Evolutionary conservation across 2,329 filamentous ascomycete genomes (phyloP).

Genomic region (Colletotrichum brevisporum): DNA sequence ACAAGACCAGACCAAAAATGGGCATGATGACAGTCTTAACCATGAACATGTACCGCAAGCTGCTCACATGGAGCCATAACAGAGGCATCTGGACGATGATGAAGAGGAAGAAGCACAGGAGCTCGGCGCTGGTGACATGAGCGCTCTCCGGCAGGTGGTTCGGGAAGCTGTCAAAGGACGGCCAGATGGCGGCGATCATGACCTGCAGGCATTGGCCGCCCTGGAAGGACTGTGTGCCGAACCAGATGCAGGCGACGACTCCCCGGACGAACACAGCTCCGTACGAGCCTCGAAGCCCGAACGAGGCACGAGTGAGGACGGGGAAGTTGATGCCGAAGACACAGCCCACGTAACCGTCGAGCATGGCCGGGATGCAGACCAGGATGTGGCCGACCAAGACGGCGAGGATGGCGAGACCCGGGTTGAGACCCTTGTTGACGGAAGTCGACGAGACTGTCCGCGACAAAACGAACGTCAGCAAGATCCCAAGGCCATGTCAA

Average conservation of each 20-base stretch:
- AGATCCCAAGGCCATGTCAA: too few species aligned
- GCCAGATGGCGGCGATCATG: constrained; percentile 56
- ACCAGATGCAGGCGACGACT: constrained; percentile 56
- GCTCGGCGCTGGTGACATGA: constrained; percentile 47
- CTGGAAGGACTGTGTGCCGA: constrained; percentile 50
- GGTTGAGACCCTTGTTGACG: constrained; percentile 39
- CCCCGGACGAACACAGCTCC: constrained; percentile 51
- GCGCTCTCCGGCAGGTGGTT: constrained; percentile 56
- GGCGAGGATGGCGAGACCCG: constrained; percentile 42
- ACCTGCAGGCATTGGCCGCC: constrained; percentile 49
- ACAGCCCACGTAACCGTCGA: constrained; percentile 45
- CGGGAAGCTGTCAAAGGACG: constrained; percentile 55
- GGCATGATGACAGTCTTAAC: constrained; percentile 43
- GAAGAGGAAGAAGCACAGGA: constrained; percentile 46
- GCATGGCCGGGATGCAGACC: constrained; percentile 41
- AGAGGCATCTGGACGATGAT: constrained; percentile 47
- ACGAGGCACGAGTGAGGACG: constrained; percentile 48
- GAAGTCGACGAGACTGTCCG: constrained; percentile 32
- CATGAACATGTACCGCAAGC: constrained; percentile 43
- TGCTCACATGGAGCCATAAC: constrained; percentile 41
- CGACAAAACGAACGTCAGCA: too few species aligned
- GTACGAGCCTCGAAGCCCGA: constrained; percentile 47
- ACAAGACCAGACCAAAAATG: constrained; percentile 42
- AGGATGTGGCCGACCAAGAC: constrained; percentile 41
- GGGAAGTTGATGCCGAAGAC: constrained; percentile 49